Conservation (phyloP, 2,329 filamentous ascomycete species). For the Monilinia laxa region DNA sequence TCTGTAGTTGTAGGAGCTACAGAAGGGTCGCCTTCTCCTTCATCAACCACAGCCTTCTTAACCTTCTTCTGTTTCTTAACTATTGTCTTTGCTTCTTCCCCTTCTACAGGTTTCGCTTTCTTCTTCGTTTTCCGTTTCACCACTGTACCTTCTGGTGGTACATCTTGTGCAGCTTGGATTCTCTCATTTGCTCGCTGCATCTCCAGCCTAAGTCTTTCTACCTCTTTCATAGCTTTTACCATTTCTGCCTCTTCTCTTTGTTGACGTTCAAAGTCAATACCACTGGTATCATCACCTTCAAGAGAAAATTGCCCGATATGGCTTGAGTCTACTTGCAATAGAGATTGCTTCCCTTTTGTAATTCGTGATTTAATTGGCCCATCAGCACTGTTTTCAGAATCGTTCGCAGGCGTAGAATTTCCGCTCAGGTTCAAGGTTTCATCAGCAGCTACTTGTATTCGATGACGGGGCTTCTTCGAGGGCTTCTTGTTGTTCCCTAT, state of each 20-base stretch:
- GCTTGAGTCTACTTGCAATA: slow-evolving; percentile 86
- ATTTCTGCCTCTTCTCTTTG: slow-evolving; percentile 84
- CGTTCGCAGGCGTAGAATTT: slow-evolving; percentile 49
- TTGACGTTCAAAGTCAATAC: slow-evolving; percentile 62
- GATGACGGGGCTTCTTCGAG: slow-evolving; percentile 51
- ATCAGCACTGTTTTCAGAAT: slow-evolving; percentile 55
- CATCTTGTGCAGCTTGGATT: slow-evolving; percentile 68
- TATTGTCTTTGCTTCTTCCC: slow-evolving; percentile 25
- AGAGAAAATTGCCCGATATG: slow-evolving; percentile 73
- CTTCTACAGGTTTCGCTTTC: slow-evolving; percentile 39
- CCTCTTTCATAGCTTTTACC: slow-evolving; percentile 81
- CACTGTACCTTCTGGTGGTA: slow-evolving; percentile 57
- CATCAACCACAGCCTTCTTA: slow-evolving; percentile 39
- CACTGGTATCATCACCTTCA: slow-evolving; percentile 48
- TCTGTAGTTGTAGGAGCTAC: slow-evolving; percentile 24
- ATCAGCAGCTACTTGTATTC: slow-evolving; percentile 68
- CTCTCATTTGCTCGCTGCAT: slow-evolving; percentile 83
- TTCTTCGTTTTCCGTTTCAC: slow-evolving; percentile 61
- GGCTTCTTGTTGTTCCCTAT: slow-evolving; percentile 40
- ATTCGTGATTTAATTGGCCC: slow-evolving; percentile 50
- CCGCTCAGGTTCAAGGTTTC: slow-evolving; percentile 64
- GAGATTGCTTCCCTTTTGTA: slow-evolving; percentile 55
- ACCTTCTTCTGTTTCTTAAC: slow-evolving; percentile 54
- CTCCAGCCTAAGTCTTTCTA: slow-evolving; percentile 80
- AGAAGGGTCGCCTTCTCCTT: slow-evolving; percentile 30